Percentiles rank a stretch among this genome's conserved stretches.
Conservation (phyloP, 495 filamentous ascomycete genomes). For the Beverwykella pulmonaria region DNA sequence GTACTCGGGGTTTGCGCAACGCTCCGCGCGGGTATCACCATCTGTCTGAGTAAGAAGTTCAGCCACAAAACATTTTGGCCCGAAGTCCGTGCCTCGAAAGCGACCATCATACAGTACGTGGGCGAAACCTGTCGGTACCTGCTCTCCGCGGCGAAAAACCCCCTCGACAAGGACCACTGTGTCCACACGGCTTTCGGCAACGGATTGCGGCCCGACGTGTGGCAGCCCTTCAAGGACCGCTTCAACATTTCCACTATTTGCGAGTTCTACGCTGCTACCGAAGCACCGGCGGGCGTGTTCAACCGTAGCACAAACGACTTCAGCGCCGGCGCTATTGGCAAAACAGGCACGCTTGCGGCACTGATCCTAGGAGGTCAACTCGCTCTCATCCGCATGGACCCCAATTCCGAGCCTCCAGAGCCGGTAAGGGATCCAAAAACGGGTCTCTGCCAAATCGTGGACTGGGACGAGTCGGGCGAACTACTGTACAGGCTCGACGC, state of each 20-base stretch:
- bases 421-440: conserved; percentile 73
- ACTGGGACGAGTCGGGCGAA: conserved; percentile 73
- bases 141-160: conserved; percentile 69
- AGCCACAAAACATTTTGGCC: conserved; percentile 80
- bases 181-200: conserved; percentile 88
- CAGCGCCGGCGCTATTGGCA: conserved; percentile 77
- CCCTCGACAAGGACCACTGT: conserved; percentile 72
- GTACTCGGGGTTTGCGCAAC: conserved; percentile 67
- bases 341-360: conserved; percentile 65
- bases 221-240: conserved; percentile 82
- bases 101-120: conserved; percentile 91
- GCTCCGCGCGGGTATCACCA: conserved; percentile 63
- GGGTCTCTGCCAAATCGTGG: conserved; percentile 66
- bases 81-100: conserved; percentile 69
- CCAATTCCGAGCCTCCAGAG: conserved; percentile 65
- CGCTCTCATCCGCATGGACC: conserved; percentile 68
- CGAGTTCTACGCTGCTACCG: conserved; percentile 92
- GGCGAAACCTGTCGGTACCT: conserved; percentile 94
- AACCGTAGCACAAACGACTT: conserved; percentile 78
- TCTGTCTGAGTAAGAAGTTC: conserved; percentile 79
- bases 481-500: conserved; percentile 74
- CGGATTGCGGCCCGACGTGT: conserved; percentile 89
- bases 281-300: conserved; percentile 72
- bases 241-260: conserved; percentile 79
- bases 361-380: conserved; percentile 54